A percentile compares a stretch with the other conserved stretches of the same genome.
Evolutionary conservation across 495 filamentous ascomycete species (phyloP).

Genomic region (Jackrogersella minutella): DNA sequence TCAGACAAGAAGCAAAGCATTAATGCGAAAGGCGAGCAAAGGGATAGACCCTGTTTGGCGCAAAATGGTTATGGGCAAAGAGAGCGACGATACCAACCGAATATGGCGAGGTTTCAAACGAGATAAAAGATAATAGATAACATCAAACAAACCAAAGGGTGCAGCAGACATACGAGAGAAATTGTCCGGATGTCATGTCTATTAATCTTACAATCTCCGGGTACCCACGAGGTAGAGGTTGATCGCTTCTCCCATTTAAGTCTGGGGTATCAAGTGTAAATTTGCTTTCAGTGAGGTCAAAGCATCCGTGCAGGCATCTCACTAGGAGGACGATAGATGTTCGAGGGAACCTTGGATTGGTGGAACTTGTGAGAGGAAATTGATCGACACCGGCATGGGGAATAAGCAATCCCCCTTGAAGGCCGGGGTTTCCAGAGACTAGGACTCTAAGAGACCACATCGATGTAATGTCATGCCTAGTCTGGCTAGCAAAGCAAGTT

Average conservation of each 20-base stretch:
- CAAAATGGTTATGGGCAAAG: slow-evolving; percentile 26
- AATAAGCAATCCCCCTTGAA: slow-evolving; percentile 25
- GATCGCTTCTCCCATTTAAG: slow-evolving; percentile 22
- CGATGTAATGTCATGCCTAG: not conserved
- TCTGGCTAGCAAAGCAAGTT: slow-evolving; percentile 12
- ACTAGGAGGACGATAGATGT: slow-evolving; percentile 20
- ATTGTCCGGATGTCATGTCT: slow-evolving; percentile 19
- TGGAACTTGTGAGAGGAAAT: slow-evolving; percentile 24
- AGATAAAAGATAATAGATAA: not conserved
- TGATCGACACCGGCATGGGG: slow-evolving; percentile 40
- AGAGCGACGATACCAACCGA: slow-evolving; percentile 13
- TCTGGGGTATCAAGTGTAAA: slow-evolving; percentile 39
- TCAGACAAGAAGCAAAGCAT: slow-evolving; percentile 22
- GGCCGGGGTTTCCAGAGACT: slow-evolving; percentile 10
- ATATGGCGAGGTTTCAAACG: not conserved
- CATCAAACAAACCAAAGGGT: not conserved
- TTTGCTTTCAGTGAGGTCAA: slow-evolving; percentile 40
- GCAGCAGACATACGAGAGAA: slow-evolving; percentile 8
- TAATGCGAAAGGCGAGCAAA: not conserved
- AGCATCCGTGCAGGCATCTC: slow-evolving; percentile 35
- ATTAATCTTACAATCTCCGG: slow-evolving; percentile 40
- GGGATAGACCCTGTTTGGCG: slow-evolving; percentile 28
- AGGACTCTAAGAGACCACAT: not conserved
- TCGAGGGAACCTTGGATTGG: slow-evolving; percentile 32
- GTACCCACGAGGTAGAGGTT: slow-evolving; percentile 29